These are phyloP conservation scores for Pythium vanterpoolii DNA, from an alignment of 352 stramenopile species.

Conservation along the genomic window DNA sequence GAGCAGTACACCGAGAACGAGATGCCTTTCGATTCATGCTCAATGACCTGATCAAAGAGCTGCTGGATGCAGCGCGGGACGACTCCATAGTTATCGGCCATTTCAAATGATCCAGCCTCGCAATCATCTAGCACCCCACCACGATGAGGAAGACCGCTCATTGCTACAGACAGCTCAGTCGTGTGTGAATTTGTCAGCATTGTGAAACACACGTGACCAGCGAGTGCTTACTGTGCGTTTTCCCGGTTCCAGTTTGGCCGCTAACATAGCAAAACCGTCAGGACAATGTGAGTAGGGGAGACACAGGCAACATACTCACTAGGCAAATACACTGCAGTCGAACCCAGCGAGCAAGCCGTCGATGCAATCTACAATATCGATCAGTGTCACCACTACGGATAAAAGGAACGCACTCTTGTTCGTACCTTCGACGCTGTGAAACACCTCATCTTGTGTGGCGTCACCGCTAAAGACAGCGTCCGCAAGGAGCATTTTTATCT, in stretches of 20 bases:
- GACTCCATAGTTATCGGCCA: constrained; percentile 38
- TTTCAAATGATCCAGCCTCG: constrained; percentile 16
- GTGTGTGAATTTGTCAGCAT: neutral
- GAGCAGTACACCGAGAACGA: constrained; percentile 61
- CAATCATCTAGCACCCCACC: neutral
- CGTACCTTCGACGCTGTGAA: constrained; percentile 53
- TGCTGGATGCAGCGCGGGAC: constrained; percentile 54
- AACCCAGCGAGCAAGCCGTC: constrained; percentile 56
- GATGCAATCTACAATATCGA: constrained; percentile 40
- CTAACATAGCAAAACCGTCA: constrained; percentile 18
- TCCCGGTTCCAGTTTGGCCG: constrained; percentile 65
- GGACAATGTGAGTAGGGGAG: neutral
- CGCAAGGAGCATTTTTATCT: constrained; percentile 48
- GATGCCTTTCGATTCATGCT: constrained; percentile 16
- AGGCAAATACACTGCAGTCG: constrained; percentile 71
- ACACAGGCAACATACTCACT: constrained; percentile 31
- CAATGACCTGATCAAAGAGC: constrained; percentile 46
- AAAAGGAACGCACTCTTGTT: neutral
- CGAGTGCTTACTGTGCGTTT: constrained; percentile 52
- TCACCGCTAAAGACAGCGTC: constrained; percentile 47
- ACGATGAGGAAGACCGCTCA: constrained; percentile 45
- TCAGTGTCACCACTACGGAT: neutral
- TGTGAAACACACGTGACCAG: neutral
- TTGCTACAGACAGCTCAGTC: constrained; percentile 29
- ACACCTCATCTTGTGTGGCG: constrained; percentile 40